Percentiles rank a stretch among this genome's conserved stretches.
Evolutionary conservation across 805 yeast genomes (phyloP).

Genomic region (Clavispora vitiphila): DNA sequence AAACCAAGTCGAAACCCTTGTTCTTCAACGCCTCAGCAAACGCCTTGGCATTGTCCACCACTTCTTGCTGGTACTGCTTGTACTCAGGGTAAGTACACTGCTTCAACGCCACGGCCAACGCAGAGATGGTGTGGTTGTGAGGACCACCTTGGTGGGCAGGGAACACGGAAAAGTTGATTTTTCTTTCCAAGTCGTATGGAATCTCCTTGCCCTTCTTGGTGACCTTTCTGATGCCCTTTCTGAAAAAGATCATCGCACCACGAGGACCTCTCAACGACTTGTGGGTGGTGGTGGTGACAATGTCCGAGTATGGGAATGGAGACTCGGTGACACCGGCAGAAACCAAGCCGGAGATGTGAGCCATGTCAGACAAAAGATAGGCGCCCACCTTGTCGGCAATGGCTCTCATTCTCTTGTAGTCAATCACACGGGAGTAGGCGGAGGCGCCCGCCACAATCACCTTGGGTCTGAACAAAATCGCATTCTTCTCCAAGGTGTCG

Average conservation of each 20-base stretch:
- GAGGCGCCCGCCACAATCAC: conserved; percentile 95
- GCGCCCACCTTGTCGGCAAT: conserved; percentile 94
- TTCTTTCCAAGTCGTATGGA: conserved; percentile 80
- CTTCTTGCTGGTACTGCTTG: conserved; percentile 77
- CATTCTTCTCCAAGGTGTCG: conserved; percentile 77
- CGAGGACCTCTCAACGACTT: conserved; percentile 98
- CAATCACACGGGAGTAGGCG: conserved; percentile 88
- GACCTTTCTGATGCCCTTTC: conserved; percentile 85
- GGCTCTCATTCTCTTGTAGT: conserved; percentile 83
- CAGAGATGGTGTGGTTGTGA: conserved; percentile 96
- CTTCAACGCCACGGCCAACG: conserved; percentile 89
- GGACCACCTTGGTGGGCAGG: conserved; percentile 99
- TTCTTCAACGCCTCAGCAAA: conserved; percentile 64
- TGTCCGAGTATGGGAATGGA: conserved; percentile 90
- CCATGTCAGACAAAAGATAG: conserved; percentile 91
- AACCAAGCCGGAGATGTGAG: conserved; percentile 93
- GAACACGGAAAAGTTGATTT: conserved; percentile 94
- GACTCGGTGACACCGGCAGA: conserved; percentile 93
- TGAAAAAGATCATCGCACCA: conserved; percentile 96
- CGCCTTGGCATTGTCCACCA: conserved; percentile 72
- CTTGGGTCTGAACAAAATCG: conserved; percentile 88
- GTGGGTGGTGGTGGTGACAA: conserved; percentile 97
- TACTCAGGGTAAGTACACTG: conserved; percentile 89
- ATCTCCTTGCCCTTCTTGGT: conserved; percentile 84
- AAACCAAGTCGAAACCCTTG: conserved; percentile 73